Base-by-base conservation (phyloP, 371 early-diverging fungal genomes). In the Rhizopus microsporus region DNA sequence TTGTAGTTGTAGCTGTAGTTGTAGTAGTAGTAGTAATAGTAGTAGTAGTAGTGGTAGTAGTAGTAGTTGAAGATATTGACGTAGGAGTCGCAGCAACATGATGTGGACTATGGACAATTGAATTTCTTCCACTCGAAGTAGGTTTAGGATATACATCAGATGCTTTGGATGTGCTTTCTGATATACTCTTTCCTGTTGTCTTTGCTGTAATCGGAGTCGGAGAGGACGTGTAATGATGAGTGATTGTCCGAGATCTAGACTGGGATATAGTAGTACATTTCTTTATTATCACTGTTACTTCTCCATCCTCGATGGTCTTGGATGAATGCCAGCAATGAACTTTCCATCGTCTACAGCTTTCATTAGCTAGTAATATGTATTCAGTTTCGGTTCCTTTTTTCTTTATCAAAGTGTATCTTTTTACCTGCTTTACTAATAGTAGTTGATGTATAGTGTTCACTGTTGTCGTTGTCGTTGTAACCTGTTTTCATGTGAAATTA, bases 401-500 rank as follows among this genome's bases (percentile, higher is more conserved):
- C 29, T 17, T 46, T 23, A 29, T 29, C 3, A 46, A 12, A 43
- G 10, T 52, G 12, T 32, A 13, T 12, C 30, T 30, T 38, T 38
- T 12, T 42, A 54, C 48, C 48, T 48, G 48, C 32, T 32, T 31
- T 48, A 7, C 32, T 48, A 30, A 13, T 48, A 48, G 29, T 48
- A 31, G 31, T 48, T n/a, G 32, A 31, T 16, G 29, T 23, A 23
- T 23, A 30, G 32, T 48, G 15, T 48, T 48, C 48, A 31, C 29
- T 23, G 23, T 23, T 23, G 23, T 23, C 23, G 23, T 23, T 23
- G 23, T 23, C 23, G 23, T 23, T 23, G 23, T 23, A 23, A 23
- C 23, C 23, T 23, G 23, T 23, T 23, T 23, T 23, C 23, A 23
- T 23, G 23, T 23, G 23, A 23, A 23, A 23, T 23, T 23, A 23